Evolutionary conservation across 2,329 filamentous ascomycete genomes (phyloP).

Genomic region (Aspergillus uvarum): DNA sequence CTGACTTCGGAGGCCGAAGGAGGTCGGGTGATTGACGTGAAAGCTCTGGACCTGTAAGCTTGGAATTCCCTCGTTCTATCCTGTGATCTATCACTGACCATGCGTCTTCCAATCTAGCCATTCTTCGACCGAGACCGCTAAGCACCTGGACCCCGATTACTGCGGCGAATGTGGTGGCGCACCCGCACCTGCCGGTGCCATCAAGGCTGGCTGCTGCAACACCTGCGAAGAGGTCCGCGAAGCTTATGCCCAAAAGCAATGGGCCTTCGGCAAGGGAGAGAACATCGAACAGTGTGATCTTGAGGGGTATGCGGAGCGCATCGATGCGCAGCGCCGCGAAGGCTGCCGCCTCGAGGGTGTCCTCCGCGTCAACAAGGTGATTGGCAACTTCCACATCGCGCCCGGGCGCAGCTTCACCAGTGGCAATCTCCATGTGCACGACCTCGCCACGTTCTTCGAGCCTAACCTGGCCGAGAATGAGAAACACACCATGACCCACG

Average conservation of each 20-base stretch:
- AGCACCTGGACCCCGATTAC: conserved; percentile 86
- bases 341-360: conserved; percentile 92
- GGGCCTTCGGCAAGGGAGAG: conserved; percentile 92
- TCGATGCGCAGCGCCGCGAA: conserved; percentile 84
- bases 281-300: conserved; percentile 92
- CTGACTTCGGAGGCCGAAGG: conserved; percentile 71
- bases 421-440: conserved; percentile 96
- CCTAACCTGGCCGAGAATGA: conserved; percentile 57
- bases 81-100: background rate
- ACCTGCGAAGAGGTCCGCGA: conserved; percentile 96
- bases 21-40: conserved; percentile 70
- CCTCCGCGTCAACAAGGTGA: conserved; percentile 94
- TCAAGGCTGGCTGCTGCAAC: conserved; percentile 90
- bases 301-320: conserved; percentile 86
- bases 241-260: conserved; percentile 83
- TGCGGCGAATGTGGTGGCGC: conserved; percentile 94
- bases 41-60: conserved; percentile 65
- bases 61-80: background rate
- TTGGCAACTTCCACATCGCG: conserved; percentile 98
- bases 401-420: conserved; percentile 95
- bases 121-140: conserved; percentile 63
- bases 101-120: conserved; percentile 52
- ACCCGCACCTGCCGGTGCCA: conserved; percentile 68
- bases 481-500: conserved; percentile 84
- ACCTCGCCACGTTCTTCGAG: conserved; percentile 92